Evolutionary conservation across 1,284 basidiomycete species (phyloP).

Genomic region (Lentinula novae-zelandiae): DNA sequence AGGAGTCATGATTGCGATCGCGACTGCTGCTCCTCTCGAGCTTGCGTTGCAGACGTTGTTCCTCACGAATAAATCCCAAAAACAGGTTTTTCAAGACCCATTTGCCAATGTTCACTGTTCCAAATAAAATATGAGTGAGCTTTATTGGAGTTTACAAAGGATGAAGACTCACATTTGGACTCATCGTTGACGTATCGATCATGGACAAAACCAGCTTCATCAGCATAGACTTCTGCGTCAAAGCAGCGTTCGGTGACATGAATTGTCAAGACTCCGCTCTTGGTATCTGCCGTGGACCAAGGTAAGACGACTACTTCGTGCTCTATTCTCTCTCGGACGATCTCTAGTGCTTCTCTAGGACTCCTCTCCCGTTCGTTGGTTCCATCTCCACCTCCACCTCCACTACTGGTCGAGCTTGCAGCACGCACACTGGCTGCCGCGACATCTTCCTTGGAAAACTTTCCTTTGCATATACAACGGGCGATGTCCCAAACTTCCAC

Average conservation of each 20-base stretch:
- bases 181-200: constrained; percentile 71
- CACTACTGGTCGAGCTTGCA: constrained; percentile 27
- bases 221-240: constrained; percentile 93
- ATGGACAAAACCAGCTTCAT: constrained; percentile 73
- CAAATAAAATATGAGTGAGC: constrained; percentile 19
- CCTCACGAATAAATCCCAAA: constrained; percentile 63
- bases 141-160: constrained; percentile 5
- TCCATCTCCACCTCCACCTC: constrained; percentile 16
- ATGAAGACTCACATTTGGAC: constrained; percentile 59
- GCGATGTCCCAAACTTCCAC: constrained; percentile 94
- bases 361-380: constrained; percentile 44
- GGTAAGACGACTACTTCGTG: constrained; percentile 83
- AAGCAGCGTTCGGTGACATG: constrained; percentile 87
- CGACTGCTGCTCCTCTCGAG: constrained; percentile 24
- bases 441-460: constrained; percentile 65
- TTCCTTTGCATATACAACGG: constrained; percentile 73
- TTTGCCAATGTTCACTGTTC: constrained; percentile 74
- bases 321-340: constrained; percentile 85
- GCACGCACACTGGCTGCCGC: constrained; percentile 41
- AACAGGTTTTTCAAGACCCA: constrained; percentile 79
- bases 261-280: constrained; percentile 84
- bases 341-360: constrained; percentile 82
- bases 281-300: constrained; percentile 91
- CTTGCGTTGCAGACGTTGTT: constrained; percentile 36
- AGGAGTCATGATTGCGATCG: constrained; percentile 14